These are phyloP conservation scores for Carallia brachiata DNA, from an alignment of 345 rosid genomes.

Conservation along the genomic window DNA sequence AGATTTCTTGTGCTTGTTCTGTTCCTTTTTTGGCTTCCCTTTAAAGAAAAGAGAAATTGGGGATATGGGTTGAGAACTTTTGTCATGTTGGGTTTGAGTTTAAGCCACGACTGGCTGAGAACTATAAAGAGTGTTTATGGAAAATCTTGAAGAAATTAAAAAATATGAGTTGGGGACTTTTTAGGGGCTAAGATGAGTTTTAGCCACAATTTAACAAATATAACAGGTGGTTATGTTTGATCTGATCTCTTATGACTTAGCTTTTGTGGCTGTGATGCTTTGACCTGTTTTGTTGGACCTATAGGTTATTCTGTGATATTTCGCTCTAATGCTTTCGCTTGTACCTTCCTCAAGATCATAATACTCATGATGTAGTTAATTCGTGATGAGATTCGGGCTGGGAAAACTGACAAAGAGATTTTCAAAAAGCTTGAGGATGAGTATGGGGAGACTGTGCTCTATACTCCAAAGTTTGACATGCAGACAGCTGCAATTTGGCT, in stretches of 20 bases:
- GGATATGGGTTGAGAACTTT: background rate
- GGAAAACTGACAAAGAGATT: conserved; percentile 90
- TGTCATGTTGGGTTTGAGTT: background rate
- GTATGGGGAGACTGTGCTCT: conserved; percentile 92
- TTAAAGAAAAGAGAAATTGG: background rate
- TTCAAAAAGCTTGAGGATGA: conserved; percentile 89
- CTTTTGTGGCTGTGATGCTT: too few species aligned
- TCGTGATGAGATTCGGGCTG: conserved; percentile 81
- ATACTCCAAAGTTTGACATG: conserved; percentile 84
- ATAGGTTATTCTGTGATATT: background rate
- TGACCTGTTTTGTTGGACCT: too few species aligned
- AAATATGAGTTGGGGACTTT: background rate
- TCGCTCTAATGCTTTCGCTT: background rate
- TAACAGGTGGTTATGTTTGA: too few species aligned
- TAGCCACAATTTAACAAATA: too few species aligned
- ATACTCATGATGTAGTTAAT: conserved; percentile 57
- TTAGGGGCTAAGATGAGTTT: too few species aligned
- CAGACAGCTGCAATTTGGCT: conserved; percentile 95
- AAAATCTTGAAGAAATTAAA: too few species aligned
- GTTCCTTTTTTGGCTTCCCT: background rate
- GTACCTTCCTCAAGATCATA: background rate
- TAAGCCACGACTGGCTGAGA: background rate
- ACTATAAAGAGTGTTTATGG: too few species aligned
- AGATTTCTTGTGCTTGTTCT: too few species aligned
- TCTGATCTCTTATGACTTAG: too few species aligned